Conservation (phyloP, 1,139 yeast species). For the Taphrina wiesneri region DNA sequence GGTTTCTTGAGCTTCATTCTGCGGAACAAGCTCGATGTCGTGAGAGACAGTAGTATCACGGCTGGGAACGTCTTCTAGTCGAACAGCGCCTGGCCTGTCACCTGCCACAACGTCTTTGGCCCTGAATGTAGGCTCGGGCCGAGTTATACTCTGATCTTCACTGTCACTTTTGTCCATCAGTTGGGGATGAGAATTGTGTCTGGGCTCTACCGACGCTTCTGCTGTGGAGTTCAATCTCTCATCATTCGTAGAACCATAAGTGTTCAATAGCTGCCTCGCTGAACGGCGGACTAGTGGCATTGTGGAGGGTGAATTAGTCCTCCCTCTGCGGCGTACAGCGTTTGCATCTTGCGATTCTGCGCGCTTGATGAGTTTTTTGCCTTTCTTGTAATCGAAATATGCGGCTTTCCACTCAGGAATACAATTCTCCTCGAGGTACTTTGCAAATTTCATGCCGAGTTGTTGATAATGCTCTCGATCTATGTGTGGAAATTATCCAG, state of each 20-base stretch:
- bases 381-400: slow-evolving; percentile 30
- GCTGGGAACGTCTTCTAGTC: background rate
- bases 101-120: background rate
- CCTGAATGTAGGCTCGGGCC: background rate
- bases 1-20: slow-evolving; percentile 44
- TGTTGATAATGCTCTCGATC: background rate
- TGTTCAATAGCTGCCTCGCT: background rate
- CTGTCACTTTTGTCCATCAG: background rate
- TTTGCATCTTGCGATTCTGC: background rate
- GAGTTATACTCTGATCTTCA: background rate
- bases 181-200: background rate
- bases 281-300: background rate
- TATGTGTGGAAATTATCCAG: background rate
- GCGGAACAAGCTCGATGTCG: slow-evolving; percentile 3
- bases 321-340: background rate
- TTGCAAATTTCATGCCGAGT: slow-evolving; percentile 28
- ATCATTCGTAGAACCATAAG: background rate
- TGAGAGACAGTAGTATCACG: background rate
- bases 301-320: slow-evolving; percentile 9
- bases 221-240: background rate
- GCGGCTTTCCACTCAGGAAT: slow-evolving; percentile 30
- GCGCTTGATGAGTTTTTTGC: slow-evolving; percentile 32
- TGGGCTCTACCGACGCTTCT: background rate
- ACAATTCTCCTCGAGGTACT: slow-evolving; percentile 20
- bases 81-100: background rate